A percentile compares a stretch with the other conserved stretches of the same genome.
Evolutionary conservation across 352 stramenopile genomes (phyloP).

Genomic region (Labyrinthula sp.): DNA sequence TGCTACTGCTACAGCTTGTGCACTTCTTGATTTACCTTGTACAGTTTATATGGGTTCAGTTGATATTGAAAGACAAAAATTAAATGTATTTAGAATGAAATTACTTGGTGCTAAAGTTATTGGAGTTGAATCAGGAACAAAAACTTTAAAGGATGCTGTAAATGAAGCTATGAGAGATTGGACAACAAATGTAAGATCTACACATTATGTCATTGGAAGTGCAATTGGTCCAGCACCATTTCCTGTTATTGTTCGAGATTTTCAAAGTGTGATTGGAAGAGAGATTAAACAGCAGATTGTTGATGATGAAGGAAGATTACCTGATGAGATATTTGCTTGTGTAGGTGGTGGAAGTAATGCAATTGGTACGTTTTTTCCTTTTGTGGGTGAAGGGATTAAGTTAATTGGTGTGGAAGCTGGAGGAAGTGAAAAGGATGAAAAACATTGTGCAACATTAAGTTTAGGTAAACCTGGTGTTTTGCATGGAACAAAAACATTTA

Average conservation of each 20-base stretch:
- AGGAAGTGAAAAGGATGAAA: constrained; percentile 48
- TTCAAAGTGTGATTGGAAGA: constrained; percentile 76
- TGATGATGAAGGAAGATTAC: constrained; percentile 74
- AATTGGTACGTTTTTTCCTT: constrained; percentile 95
- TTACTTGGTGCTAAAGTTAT: constrained; percentile 93
- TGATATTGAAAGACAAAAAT: constrained; percentile 82
- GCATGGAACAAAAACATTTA: constrained; percentile 85
- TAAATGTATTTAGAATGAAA: constrained; percentile 98
- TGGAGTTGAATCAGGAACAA: constrained; percentile 78
- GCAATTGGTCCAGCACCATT: constrained; percentile 90
- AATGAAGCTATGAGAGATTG: constrained; percentile 95
- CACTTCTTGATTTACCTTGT: constrained; percentile 78
- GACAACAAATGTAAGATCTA: constrained; percentile 91
- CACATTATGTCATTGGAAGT: constrained; percentile 94
- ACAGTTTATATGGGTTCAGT: constrained; percentile 96
- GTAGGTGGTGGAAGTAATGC: constrained; percentile 91
- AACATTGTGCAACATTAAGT: constrained; percentile 76
- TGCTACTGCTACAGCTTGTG: constrained; percentile 82
- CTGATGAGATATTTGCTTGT: constrained; percentile 83
- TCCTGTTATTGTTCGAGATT: constrained; percentile 90
- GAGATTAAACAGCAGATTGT: constrained; percentile 76
- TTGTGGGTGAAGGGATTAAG: constrained; percentile 69
- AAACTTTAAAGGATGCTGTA: constrained; percentile 92
- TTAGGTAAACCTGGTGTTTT: constrained; percentile 78
- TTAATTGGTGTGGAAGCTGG: constrained; percentile 88